These are phyloP conservation scores for Gamsiella multidivaricata DNA, from an alignment of 192 early-diverging fungal species.

Conservation along the genomic window DNA sequence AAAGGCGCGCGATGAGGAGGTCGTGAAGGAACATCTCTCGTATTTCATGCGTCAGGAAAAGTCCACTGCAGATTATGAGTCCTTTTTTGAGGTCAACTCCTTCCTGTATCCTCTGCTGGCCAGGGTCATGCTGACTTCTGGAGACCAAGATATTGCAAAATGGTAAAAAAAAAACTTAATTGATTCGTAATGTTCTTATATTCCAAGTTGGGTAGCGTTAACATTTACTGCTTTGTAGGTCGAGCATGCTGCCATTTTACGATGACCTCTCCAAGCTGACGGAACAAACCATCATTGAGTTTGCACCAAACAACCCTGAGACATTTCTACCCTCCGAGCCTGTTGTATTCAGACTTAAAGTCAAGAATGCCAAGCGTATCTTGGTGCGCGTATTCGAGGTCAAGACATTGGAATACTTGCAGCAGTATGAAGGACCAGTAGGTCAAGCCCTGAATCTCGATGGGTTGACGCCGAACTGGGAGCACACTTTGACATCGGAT, in stretches of 20 bases:
- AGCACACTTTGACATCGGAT: slow-evolving; percentile 30
- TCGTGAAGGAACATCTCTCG: slow-evolving; percentile 22
- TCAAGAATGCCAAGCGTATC: slow-evolving; percentile 57
- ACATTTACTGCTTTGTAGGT: slow-evolving; percentile 9
- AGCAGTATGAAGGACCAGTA: slow-evolving; percentile 9
- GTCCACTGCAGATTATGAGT: slow-evolving; percentile 19
- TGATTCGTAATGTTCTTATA: background rate
- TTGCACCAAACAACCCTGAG: slow-evolving; percentile 13
- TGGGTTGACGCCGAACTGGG: slow-evolving; percentile 61
- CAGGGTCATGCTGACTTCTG: slow-evolving; percentile 30
- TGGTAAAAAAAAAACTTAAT: slow-evolving; percentile 26
- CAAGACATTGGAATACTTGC: slow-evolving; percentile 57
- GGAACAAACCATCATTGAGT: slow-evolving; percentile 31
- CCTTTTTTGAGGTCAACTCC: slow-evolving; percentile 8
- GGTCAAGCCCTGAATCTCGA: slow-evolving; percentile 46
- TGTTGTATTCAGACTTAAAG: slow-evolving; percentile 36
- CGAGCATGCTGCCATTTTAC: background rate
- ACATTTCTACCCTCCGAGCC: slow-evolving; percentile 45
- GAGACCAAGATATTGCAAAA: slow-evolving; percentile 21
- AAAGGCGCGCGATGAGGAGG: slow-evolving; percentile 10
- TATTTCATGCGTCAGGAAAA: slow-evolving; percentile 22
- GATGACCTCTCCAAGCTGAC: slow-evolving; percentile 10
- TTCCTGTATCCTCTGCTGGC: slow-evolving; percentile 29
- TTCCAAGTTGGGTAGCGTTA: no score
- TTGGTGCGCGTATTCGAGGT: slow-evolving; percentile 57